A percentile compares a stretch with the other conserved stretches of the same genome.
Conservation (phyloP, 352 stramenopile genomes). For the Pythium folliculosum region DNA sequence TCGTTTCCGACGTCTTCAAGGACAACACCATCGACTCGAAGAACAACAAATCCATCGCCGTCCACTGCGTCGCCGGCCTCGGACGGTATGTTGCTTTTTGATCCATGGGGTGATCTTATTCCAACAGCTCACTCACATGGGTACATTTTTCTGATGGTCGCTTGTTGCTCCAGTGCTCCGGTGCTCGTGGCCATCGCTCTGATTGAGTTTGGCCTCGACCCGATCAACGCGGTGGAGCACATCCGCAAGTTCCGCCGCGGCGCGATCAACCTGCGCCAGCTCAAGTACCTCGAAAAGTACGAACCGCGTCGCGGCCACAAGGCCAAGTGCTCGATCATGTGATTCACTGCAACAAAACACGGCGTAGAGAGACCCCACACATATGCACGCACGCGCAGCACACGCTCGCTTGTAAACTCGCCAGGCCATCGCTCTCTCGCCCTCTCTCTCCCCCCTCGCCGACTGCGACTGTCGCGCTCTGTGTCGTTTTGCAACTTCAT, state of each 20-base stretch:
- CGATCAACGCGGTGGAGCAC: conserved; percentile 96
- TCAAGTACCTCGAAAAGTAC: conserved; percentile 98
- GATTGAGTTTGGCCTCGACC: conserved; percentile 96
- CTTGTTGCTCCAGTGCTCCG: conserved; percentile 68
- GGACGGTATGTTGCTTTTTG: conserved; percentile 70
- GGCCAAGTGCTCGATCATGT: conserved; percentile 87
- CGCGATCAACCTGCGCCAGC: conserved; percentile 97
- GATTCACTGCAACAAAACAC: conserved; percentile 20
- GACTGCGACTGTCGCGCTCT: neutral
- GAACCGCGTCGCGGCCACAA: conserved; percentile 72
- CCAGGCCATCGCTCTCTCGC: neutral
- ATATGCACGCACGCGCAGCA: neutral
- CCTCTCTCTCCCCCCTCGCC: neutral
- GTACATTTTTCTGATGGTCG: conserved; percentile 4
- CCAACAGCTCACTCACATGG: conserved; percentile 9
- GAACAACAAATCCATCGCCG: conserved; percentile 90
- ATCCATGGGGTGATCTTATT: neutral
- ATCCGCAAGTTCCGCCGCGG: conserved; percentile 94
- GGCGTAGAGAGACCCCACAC: neutral
- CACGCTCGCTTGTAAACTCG: no score
- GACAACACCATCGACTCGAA: conserved; percentile 70
- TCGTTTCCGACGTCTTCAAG: conserved; percentile 95
- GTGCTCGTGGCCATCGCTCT: conserved; percentile 98
- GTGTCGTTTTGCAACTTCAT: neutral
- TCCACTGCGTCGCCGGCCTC: conserved; percentile 98